A percentile compares a stretch with the other conserved stretches of the same genome.
Evolutionary conservation across 345 rosid genomes (phyloP).

Genomic region (thale cress (Arabidopsis thaliana)): TAIR10.1 NC_003075.7:14165501-14166000

Average conservation of each 20-base stretch:
- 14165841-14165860: conserved; percentile 21
- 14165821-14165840: conserved; percentile 28
- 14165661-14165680: background rate
- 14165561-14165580: background rate
- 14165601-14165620: background rate
- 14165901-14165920: conserved; percentile 4
- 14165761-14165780: conserved; percentile 45
- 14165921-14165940: background rate
- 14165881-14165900: conserved; percentile 40
- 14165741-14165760: conserved; percentile 22
- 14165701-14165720: background rate
- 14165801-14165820: conserved; percentile 8
- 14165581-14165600: background rate
- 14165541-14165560: background rate
- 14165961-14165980: background rate
- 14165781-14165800: conserved; percentile 40
- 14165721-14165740: conserved; percentile 9
- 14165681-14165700: background rate
- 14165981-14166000: background rate
- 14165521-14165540: background rate
- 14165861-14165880: conserved; percentile 38
- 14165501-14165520: background rate
- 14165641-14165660: background rate
- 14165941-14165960: conserved; percentile 13
- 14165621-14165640: background rate